These are phyloP conservation scores for Fusarium floridanum DNA, from an alignment of 2,329 filamentous ascomycete species.

Conservation along the genomic window DNA sequence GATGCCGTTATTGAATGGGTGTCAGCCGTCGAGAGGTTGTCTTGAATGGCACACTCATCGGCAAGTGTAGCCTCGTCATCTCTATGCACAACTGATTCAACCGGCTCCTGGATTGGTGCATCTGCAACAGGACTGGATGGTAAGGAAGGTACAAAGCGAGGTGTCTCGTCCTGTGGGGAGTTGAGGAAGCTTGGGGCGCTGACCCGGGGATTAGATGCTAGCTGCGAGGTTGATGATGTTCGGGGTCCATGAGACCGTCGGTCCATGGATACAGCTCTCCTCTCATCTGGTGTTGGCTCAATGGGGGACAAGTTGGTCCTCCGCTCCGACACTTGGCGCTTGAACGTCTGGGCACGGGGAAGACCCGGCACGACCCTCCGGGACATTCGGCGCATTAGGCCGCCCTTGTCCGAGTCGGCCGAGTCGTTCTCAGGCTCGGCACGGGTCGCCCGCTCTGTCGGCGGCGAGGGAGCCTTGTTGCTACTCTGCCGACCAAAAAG, in stretches of 20 bases:
- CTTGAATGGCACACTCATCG: slow-evolving; percentile 42
- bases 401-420: slow-evolving; percentile 50
- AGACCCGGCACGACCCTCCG: slow-evolving; percentile 81
- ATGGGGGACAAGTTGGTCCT: slow-evolving; percentile 79
- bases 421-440: slow-evolving; percentile 51
- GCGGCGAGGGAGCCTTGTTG: slow-evolving; percentile 19
- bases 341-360: slow-evolving; percentile 82
- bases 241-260: slow-evolving; percentile 57
- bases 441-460: slow-evolving; percentile 28
- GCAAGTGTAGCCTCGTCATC: slow-evolving; percentile 41
- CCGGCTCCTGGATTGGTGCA: slow-evolving; percentile 8
- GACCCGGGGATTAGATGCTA: slow-evolving; percentile 54
- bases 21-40: slow-evolving; percentile 55
- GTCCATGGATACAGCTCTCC: slow-evolving; percentile 78
- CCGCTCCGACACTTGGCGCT: slow-evolving; percentile 84
- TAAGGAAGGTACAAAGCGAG: slow-evolving; percentile 34
- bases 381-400: slow-evolving; percentile 58
- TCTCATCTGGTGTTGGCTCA: slow-evolving; percentile 73
- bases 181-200: slow-evolving; percentile 63
- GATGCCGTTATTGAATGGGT: slow-evolving; percentile 64
- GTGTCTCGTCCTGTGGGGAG: slow-evolving; percentile 37
- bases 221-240: slow-evolving; percentile 38
- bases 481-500: slow-evolving; percentile 44
- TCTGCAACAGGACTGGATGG: slow-evolving; percentile 31
- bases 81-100: slow-evolving; percentile 17